Conservation (phyloP, 2,329 filamentous ascomycete genomes). For the Fusarium globosum region DNA sequence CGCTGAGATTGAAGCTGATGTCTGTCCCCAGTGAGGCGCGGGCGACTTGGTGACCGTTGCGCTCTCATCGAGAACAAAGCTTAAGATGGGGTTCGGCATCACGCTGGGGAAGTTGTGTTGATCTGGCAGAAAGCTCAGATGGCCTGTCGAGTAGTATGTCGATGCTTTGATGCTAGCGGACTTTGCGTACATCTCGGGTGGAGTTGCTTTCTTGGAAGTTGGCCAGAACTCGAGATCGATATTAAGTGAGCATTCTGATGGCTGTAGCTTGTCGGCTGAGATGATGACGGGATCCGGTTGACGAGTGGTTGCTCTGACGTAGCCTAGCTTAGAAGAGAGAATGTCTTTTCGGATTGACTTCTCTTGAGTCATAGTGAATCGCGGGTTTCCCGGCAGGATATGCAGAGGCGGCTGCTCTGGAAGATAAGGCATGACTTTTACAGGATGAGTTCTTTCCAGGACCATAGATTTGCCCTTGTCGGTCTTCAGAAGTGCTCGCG, state of each 20-base stretch:
- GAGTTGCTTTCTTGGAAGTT: slow-evolving; percentile 8
- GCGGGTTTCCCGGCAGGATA: slow-evolving; percentile 5
- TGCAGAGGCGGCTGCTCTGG: slow-evolving; percentile 35
- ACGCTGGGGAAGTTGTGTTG: slow-evolving; percentile 22
- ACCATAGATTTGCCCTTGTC: neutral
- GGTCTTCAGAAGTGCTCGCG: neutral
- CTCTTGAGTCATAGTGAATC: slow-evolving; percentile 22
- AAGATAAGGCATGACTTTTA: slow-evolving; percentile 32
- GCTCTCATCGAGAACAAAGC: slow-evolving; percentile 23
- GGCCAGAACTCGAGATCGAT: slow-evolving; percentile 36
- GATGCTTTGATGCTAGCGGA: slow-evolving; percentile 27
- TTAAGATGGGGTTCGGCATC: slow-evolving; percentile 15
- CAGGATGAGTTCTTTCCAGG: neutral
- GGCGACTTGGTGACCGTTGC: neutral
- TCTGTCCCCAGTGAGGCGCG: neutral
- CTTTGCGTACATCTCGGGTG: slow-evolving; percentile 22
- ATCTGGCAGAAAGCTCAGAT: slow-evolving; percentile 29
- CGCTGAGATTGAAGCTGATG: neutral
- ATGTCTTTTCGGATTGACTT: slow-evolving; percentile 33
- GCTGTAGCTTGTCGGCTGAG: slow-evolving; percentile 24
- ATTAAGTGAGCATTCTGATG: slow-evolving; percentile 2
- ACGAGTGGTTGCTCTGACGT: slow-evolving; percentile 9
- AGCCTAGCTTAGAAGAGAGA: slow-evolving; percentile 22
- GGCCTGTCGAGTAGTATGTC: slow-evolving; percentile 29
- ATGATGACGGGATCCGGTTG: slow-evolving; percentile 32